Conservation (phyloP, 2,329 filamentous ascomycete species). For the Verticillium nonalfalfae region DNA sequence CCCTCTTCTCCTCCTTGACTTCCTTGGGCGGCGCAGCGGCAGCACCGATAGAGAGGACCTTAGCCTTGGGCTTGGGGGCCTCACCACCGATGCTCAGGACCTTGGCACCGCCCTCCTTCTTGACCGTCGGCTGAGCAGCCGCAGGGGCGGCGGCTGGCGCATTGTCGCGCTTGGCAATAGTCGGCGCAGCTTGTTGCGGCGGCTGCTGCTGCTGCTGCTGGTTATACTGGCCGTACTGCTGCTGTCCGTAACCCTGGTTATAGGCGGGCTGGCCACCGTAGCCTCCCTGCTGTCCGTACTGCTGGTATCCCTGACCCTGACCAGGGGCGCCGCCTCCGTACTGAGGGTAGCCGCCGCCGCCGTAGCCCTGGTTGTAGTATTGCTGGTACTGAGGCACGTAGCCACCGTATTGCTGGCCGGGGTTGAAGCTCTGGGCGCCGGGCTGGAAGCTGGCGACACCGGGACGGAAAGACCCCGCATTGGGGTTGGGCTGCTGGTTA, state of each 20-base stretch:
- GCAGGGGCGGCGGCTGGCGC: slow-evolving; percentile 12
- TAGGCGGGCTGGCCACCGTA: slow-evolving; percentile 41
- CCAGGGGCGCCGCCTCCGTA: slow-evolving; percentile 32
- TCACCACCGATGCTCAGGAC: slow-evolving; percentile 58
- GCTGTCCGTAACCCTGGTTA: slow-evolving; percentile 34
- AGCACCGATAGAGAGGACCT: slow-evolving; percentile 37
- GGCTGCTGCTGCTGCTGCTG: slow-evolving; percentile 38
- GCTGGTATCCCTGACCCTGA: slow-evolving; percentile 32
- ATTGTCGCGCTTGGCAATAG: slow-evolving; percentile 26
- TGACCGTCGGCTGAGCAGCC: slow-evolving; percentile 42
- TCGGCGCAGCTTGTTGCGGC: slow-evolving; percentile 54
- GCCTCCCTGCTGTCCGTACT: slow-evolving; percentile 39
- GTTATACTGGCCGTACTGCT: slow-evolving; percentile 40
- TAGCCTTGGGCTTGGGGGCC: slow-evolving; percentile 45
- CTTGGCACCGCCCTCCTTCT: slow-evolving; percentile 53
- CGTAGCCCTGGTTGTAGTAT: slow-evolving; percentile 46
- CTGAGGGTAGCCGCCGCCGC: slow-evolving; percentile 43
- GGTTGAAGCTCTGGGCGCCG: slow-evolving; percentile 63
- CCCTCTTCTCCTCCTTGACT: slow-evolving; percentile 41
- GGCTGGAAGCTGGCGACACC: slow-evolving; percentile 68
- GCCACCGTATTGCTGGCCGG: slow-evolving; percentile 61
- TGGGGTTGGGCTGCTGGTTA: slow-evolving; percentile 44
- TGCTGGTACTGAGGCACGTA: slow-evolving; percentile 49
- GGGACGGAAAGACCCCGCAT: slow-evolving; percentile 54
- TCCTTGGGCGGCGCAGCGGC: slow-evolving; percentile 27